Conservation (phyloP, 768 basidiomycete species). For the Boletus speciosus region DNA sequence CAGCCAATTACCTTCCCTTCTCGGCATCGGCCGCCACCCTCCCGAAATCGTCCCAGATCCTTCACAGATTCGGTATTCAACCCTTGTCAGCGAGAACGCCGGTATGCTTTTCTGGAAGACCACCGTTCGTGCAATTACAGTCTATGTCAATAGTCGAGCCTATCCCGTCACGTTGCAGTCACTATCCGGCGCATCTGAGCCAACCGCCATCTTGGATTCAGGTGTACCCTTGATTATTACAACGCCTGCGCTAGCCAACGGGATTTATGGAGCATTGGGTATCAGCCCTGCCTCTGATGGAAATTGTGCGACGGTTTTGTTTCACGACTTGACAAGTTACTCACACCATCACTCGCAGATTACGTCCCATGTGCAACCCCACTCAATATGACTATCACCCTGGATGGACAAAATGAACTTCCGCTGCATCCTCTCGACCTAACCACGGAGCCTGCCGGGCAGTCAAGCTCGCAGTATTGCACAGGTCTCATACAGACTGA, state of each 20-base stretch:
- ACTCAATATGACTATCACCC: slow-evolving; percentile 66
- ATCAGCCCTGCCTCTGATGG: slow-evolving; percentile 57
- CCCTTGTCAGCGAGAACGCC: slow-evolving; percentile 37
- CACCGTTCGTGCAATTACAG: slow-evolving; percentile 52
- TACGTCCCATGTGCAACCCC: slow-evolving; percentile 71
- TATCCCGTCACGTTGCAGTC: slow-evolving; percentile 43
- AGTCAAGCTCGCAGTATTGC: slow-evolving; percentile 47
- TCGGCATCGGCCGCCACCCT: slow-evolving; percentile 73
- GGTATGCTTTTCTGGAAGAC: slow-evolving; percentile 65
- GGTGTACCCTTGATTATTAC: slow-evolving; percentile 69
- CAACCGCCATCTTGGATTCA: slow-evolving; percentile 69
- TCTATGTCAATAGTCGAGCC: slow-evolving; percentile 49
- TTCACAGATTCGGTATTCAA: slow-evolving; percentile 46
- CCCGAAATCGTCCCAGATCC: slow-evolving; percentile 49
- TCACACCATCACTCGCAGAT: slow-evolving; percentile 41
- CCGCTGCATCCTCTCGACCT: slow-evolving; percentile 76
- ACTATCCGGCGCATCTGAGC: slow-evolving; percentile 40
- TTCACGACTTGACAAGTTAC: background rate
- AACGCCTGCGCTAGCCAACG: slow-evolving; percentile 59
- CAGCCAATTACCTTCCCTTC: slow-evolving; percentile 47
- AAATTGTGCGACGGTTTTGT: slow-evolving; percentile 46
- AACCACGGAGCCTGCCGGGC: slow-evolving; percentile 44
- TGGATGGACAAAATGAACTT: slow-evolving; percentile 54
- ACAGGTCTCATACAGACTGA: slow-evolving; percentile 65
- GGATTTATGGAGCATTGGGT: slow-evolving; percentile 73